phyloP scores from a whole-genome alignment of 2,329 filamentous ascomycete species.

The Alternaria panax region DNA sequence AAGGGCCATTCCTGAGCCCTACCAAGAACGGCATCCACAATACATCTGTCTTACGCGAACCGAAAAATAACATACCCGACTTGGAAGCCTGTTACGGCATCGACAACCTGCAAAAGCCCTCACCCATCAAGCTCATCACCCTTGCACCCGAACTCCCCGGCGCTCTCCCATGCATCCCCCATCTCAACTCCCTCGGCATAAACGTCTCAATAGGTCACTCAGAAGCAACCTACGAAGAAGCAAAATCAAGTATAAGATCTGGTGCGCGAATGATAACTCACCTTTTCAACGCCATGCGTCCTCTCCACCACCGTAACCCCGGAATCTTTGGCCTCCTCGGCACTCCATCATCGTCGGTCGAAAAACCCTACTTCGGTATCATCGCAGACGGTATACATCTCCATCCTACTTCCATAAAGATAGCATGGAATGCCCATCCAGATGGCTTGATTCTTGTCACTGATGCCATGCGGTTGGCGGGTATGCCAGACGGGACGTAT shows the following conservation, averaged over 20 bases:
- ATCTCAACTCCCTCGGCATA: conserved; percentile 71
- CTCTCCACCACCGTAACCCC: conserved; percentile 88
- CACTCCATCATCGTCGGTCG: conserved; percentile 39
- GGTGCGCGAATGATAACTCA: conserved; percentile 92
- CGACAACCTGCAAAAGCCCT: conserved; percentile 64
- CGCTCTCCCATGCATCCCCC: conserved; percentile 72
- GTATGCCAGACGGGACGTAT: conserved; percentile 83
- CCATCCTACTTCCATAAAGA: conserved; percentile 86
- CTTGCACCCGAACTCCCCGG: conserved; percentile 80
- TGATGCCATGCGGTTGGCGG: conserved; percentile 88
- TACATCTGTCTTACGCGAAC: conserved; percentile 71
- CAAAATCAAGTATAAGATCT: conserved; percentile 71
- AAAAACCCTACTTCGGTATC: conserved; percentile 81
- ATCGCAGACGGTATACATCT: conserved; percentile 92
- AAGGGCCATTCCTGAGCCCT: conserved; percentile 86
- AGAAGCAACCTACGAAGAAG: conserved; percentile 85
- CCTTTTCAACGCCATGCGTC: conserved; percentile 92
- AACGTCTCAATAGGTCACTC: conserved; percentile 85
- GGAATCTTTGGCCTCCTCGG: conserved; percentile 89
- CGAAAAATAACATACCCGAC: conserved; percentile 67
- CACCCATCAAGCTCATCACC: conserved; percentile 78
- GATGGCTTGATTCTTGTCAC: conserved; percentile 88
- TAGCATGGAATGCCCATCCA: conserved; percentile 86
- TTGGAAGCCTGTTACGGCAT: conserved; percentile 75
- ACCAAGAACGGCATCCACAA: conserved; percentile 89